Conservation (phyloP, 2,329 filamentous ascomycete genomes). For the Dothideomycetidae sp. region DNA sequence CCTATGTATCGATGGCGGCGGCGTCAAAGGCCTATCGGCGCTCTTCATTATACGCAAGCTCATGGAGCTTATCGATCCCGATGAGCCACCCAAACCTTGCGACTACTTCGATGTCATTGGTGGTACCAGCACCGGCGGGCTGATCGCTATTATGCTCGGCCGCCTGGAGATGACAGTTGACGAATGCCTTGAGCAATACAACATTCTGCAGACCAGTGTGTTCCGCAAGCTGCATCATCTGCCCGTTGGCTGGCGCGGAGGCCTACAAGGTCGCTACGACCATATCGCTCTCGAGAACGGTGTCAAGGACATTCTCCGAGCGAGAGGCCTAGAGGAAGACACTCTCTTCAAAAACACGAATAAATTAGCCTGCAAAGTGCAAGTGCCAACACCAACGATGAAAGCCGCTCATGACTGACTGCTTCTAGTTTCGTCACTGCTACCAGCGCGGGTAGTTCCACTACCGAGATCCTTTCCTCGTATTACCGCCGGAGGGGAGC, state of each 20-base stretch:
- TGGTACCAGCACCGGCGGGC: constrained; percentile 27
- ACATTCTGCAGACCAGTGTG: constrained; percentile 5
- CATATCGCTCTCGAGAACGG: constrained; percentile 2
- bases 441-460: background rate
- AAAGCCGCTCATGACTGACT: constrained; percentile 13
- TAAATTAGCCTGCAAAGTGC: constrained; percentile 58
- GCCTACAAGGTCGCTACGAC: constrained; percentile 11
- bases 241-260: constrained; percentile 4
- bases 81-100: constrained; percentile 21
- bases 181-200: constrained; percentile 13
- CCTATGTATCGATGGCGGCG: constrained; percentile 25
- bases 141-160: constrained; percentile 15
- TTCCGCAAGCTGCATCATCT: constrained; percentile 8
- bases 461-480: background rate
- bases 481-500: constrained; percentile 22
- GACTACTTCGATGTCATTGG: constrained; percentile 30
- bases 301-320: constrained; percentile 12
- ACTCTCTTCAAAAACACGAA: constrained; percentile 23
- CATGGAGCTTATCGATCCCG: constrained; percentile 22
- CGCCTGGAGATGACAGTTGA: constrained; percentile 14
- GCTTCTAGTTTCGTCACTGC: background rate
- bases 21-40: constrained; percentile 27
- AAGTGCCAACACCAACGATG: background rate
- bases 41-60: constrained; percentile 24
- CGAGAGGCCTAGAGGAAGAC: background rate